phyloP scores from a whole-genome alignment of 73 alveolate species.

The Stentor coeruleus region DNA sequence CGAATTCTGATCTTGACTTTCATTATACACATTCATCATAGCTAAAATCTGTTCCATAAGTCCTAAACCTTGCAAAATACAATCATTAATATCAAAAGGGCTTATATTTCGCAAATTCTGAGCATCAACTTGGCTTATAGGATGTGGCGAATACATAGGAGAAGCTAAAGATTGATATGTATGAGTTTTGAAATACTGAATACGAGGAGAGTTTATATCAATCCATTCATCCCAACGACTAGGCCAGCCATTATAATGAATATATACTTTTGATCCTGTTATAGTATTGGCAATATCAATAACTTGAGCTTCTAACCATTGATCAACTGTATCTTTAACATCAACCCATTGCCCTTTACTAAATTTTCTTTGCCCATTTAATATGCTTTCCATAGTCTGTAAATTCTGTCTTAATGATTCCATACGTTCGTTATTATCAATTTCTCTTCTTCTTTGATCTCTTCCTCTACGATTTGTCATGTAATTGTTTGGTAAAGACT shows the following conservation, averaged over 20 bases:
- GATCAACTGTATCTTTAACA: conserved; percentile 89
- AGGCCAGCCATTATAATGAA: conserved; percentile 96
- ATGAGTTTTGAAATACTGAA: conserved; percentile 70
- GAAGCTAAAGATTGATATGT: conserved; percentile 78
- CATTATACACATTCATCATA: conserved; percentile 12
- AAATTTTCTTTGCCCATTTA: conserved; percentile 47
- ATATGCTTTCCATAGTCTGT: conserved; percentile 30
- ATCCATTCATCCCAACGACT: conserved; percentile 95
- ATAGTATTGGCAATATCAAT: conserved; percentile 59
- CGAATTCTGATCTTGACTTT: background rate
- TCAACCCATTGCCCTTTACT: conserved; percentile 87
- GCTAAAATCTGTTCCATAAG: background rate
- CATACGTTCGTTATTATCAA: conserved; percentile 42
- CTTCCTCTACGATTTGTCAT: conserved; percentile 49
- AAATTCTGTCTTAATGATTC: conserved; percentile 52
- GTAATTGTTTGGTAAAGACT: conserved; percentile 27
- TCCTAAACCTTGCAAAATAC: background rate
- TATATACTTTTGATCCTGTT: conserved; percentile 48
- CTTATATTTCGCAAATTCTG: background rate
- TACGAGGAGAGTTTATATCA: conserved; percentile 60
- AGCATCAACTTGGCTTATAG: conserved; percentile 75
- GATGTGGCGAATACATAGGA: conserved; percentile 67
- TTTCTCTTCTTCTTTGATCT: conserved; percentile 40
- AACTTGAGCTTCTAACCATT: conserved; percentile 93
- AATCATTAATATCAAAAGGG: conserved; percentile 20